These are phyloP conservation scores for Leishmania aethiopica DNA, from an alignment of 208 protist genomes.

Conservation along the genomic window DNA sequence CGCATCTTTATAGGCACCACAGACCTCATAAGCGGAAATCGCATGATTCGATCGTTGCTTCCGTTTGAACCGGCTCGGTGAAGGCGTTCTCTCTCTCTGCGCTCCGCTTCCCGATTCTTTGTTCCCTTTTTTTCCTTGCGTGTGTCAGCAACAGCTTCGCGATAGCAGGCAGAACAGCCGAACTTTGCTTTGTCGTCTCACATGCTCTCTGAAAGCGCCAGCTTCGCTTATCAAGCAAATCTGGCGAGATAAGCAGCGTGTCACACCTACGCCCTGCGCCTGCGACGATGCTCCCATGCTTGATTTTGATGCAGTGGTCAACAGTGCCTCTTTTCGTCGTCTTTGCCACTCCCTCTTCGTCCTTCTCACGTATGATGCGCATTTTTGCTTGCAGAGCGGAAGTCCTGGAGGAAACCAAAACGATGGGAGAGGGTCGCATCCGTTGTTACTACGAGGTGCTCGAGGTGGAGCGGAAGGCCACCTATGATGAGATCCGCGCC, in stretches of 20 bases:
- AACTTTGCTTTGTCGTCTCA: not conserved
- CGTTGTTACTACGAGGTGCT: slow-evolving; percentile 92
- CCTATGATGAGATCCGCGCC: slow-evolving; percentile 75
- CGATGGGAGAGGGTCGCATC: slow-evolving; percentile 46
- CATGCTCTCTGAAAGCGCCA: not conserved
- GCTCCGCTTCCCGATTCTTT: not conserved
- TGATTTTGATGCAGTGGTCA: not conserved
- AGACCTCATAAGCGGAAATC: slow-evolving; percentile 64
- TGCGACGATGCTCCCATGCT: not conserved
- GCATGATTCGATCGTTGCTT: slow-evolving; percentile 54
- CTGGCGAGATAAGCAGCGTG: not conserved
- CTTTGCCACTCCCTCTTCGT: not conserved
- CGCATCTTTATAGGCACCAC: slow-evolving; percentile 65
- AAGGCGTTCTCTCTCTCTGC: not conserved
- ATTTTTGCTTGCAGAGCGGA: not conserved
- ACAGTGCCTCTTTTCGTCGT: not conserved
- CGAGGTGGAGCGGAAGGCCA: slow-evolving; percentile 76
- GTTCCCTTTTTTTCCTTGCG: not conserved
- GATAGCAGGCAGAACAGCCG: not conserved
- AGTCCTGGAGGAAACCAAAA: not conserved
- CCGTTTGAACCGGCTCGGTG: slow-evolving; percentile 41
- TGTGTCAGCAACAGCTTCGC: not conserved
- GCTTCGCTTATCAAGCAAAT: not conserved
- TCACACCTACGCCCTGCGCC: not conserved
- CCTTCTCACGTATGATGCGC: not conserved